A percentile compares a stretch with the other conserved stretches of the same genome.
phyloP scores from a whole-genome alignment of 2,329 filamentous ascomycete genomes.

The Colletotrichum ledebouriae region DNA sequence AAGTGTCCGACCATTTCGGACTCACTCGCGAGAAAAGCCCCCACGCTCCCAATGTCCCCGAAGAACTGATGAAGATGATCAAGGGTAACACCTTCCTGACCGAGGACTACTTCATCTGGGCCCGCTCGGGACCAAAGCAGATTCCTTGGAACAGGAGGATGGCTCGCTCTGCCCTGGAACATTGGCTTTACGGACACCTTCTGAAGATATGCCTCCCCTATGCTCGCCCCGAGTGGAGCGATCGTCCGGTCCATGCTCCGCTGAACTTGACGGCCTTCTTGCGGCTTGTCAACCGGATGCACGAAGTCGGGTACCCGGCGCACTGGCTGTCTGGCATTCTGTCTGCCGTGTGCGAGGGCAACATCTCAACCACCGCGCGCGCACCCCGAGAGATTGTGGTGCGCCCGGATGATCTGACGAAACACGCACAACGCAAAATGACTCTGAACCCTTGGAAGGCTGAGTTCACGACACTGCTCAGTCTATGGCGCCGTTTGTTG shows the following conservation, averaged over 20 bases:
- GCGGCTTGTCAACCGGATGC: slow-evolving; percentile 43
- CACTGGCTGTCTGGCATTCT: slow-evolving; percentile 47
- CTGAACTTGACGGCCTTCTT: slow-evolving; percentile 46
- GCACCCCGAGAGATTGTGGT: slow-evolving; percentile 42
- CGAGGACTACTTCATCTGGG: slow-evolving; percentile 45
- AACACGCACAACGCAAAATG: slow-evolving; percentile 20
- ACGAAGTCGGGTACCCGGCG: slow-evolving; percentile 46
- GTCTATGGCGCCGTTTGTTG: slow-evolving; percentile 44
- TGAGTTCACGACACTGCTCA: slow-evolving; percentile 44
- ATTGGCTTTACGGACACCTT: slow-evolving; percentile 45
- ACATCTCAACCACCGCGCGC: slow-evolving; percentile 44
- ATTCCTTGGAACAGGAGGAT: slow-evolving; percentile 39
- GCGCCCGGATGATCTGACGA: slow-evolving; percentile 23
- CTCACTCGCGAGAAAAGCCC: slow-evolving; percentile 36
- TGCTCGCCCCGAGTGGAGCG: slow-evolving; percentile 36
- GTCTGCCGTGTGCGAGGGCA: slow-evolving; percentile 38
- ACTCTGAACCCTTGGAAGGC: slow-evolving; percentile 43
- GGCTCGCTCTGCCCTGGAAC: slow-evolving; percentile 43
- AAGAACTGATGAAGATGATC: not conserved
- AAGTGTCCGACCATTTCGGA: slow-evolving; percentile 47
- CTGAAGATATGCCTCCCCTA: slow-evolving; percentile 48
- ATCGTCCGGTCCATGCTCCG: slow-evolving; percentile 44
- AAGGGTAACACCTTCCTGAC: slow-evolving; percentile 30
- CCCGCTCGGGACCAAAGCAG: not conserved
- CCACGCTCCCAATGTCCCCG: not conserved